A percentile compares a stretch with the other conserved stretches of the same genome.
Evolutionary conservation across 768 basidiomycete species (phyloP).

Genomic region (Xerocomellus chrysenteron): DNA sequence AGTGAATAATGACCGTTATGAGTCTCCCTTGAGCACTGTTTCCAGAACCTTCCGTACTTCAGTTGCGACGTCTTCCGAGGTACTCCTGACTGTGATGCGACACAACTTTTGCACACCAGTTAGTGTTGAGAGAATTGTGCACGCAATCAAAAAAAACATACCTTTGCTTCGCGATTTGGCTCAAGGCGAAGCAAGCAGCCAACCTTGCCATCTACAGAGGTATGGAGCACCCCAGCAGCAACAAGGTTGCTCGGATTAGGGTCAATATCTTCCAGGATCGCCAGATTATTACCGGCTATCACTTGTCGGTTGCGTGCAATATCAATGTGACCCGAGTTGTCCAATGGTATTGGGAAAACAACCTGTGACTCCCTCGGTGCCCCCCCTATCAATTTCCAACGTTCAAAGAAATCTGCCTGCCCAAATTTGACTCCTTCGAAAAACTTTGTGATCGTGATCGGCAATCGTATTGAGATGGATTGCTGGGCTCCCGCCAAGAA

Average conservation of each 20-base stretch:
- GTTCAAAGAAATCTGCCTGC: conserved; percentile 88
- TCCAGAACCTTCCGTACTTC: conserved; percentile 61
- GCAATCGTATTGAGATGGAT: conserved; percentile 77
- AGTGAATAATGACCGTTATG: conserved; percentile 6
- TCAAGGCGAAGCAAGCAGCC: conserved; percentile 92
- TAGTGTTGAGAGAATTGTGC: background rate
- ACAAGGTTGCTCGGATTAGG: conserved; percentile 94
- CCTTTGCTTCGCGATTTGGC: conserved; percentile 95
- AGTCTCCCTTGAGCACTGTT: conserved; percentile 35
- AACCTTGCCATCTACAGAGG: conserved; percentile 88
- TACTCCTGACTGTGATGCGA: conserved; percentile 90
- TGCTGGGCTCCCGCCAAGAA: conserved; percentile 93
- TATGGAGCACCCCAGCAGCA: conserved; percentile 94
- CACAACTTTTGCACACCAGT: conserved; percentile 60
- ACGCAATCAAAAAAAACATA: conserved; percentile 32
- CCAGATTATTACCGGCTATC: conserved; percentile 73
- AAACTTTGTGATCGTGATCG: conserved; percentile 88
- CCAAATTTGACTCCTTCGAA: conserved; percentile 89
- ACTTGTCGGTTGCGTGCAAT: conserved; percentile 69
- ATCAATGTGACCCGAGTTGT: conserved; percentile 70
- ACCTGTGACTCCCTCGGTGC: conserved; percentile 88
- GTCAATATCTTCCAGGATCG: conserved; percentile 81
- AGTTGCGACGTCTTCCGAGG: conserved; percentile 83
- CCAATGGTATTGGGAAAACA: conserved; percentile 79
- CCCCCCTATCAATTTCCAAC: conserved; percentile 98